Percentiles rank a stretch among this genome's conserved stretches.
Conservation (phyloP, 2,329 filamentous ascomycete species). For the Aspergillus fischeri region DNA sequence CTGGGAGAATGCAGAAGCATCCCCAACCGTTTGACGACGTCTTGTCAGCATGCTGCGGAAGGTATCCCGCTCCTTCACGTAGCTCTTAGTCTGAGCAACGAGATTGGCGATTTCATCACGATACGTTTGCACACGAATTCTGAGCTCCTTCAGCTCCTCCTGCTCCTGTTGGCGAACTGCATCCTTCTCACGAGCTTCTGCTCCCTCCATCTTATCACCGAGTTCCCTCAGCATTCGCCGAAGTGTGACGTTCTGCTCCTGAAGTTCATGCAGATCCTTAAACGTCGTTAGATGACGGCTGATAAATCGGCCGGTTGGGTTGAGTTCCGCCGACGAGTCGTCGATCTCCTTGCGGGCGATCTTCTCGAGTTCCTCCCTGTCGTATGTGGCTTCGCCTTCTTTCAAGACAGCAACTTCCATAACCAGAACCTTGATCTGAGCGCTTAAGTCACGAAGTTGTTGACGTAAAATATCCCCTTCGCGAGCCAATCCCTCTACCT, state of each 20-base stretch:
- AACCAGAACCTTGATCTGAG: constrained; percentile 84
- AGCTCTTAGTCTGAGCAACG: constrained; percentile 80
- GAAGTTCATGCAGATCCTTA: constrained; percentile 77
- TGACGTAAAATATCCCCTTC: constrained; percentile 78
- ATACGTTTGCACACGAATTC: constrained; percentile 70
- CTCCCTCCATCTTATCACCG: constrained; percentile 84
- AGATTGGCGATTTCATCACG: constrained; percentile 82
- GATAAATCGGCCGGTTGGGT: constrained; percentile 83
- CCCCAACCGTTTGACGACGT: constrained; percentile 57
- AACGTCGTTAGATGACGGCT: constrained; percentile 86
- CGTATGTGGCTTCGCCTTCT: constrained; percentile 74
- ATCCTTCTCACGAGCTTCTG: constrained; percentile 67
- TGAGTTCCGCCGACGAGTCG: constrained; percentile 67
- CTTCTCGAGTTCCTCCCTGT: constrained; percentile 70
- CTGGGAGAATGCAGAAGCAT: constrained; percentile 65
- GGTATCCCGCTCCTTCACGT: constrained; percentile 94
- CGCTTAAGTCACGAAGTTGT: constrained; percentile 82
- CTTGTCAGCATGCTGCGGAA: constrained; percentile 92
- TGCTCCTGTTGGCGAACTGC: constrained; percentile 53
- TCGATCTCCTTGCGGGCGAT: constrained; percentile 74
- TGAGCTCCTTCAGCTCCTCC: constrained; percentile 68
- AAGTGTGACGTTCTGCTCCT: constrained; percentile 82
- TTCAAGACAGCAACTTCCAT: constrained; percentile 74
- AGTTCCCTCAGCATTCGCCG: constrained; percentile 78
- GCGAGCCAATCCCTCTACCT: constrained; percentile 56